A percentile compares a stretch with the other conserved stretches of the same genome.
phyloP scores from a whole-genome alignment of 345 rosid species.

The Isatis tinctoria region DNA sequence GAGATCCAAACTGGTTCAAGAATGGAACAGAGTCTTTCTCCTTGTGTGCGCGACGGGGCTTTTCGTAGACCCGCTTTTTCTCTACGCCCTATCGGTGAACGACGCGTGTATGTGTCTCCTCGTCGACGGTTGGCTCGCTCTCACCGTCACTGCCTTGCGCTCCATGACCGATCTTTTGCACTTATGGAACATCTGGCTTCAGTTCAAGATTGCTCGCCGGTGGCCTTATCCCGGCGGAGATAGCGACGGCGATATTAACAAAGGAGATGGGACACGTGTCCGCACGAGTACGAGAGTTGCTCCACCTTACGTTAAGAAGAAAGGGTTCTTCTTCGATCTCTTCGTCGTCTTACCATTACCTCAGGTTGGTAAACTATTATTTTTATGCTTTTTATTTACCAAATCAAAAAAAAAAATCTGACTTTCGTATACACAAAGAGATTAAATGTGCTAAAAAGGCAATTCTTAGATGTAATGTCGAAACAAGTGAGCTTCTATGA shows the following conservation, averaged over 20 bases:
- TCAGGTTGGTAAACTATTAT: constrained; percentile 48
- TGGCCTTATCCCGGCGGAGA: constrained; percentile 28
- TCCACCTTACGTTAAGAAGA: constrained; percentile 51
- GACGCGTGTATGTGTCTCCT: constrained; percentile 73
- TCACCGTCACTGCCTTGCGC: constrained; percentile 84
- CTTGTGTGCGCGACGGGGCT: constrained; percentile 79
- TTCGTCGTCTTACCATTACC: constrained; percentile 84
- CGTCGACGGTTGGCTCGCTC: constrained; percentile 90
- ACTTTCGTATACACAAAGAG: no score
- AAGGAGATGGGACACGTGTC: constrained; percentile 21
- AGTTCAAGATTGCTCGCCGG: constrained; percentile 52
- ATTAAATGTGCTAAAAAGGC: no score
- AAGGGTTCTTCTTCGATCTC: constrained; percentile 77
- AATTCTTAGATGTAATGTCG: no score
- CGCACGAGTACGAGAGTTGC: constrained; percentile 26
- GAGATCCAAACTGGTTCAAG: constrained; percentile 75
- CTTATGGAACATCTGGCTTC: constrained; percentile 88
- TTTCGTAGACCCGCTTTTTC: constrained; percentile 91
- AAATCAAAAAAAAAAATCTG: no score
- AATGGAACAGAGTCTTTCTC: constrained; percentile 87
- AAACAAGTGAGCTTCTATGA: not conserved
- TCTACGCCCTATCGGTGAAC: constrained; percentile 72
- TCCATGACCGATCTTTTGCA: constrained; percentile 89
- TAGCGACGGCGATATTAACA: constrained; percentile 15
- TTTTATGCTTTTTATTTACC: not conserved